These are phyloP conservation scores for Dryas octopetala DNA, from an alignment of 306 rosid genomes.

Conservation along the genomic window DNA sequence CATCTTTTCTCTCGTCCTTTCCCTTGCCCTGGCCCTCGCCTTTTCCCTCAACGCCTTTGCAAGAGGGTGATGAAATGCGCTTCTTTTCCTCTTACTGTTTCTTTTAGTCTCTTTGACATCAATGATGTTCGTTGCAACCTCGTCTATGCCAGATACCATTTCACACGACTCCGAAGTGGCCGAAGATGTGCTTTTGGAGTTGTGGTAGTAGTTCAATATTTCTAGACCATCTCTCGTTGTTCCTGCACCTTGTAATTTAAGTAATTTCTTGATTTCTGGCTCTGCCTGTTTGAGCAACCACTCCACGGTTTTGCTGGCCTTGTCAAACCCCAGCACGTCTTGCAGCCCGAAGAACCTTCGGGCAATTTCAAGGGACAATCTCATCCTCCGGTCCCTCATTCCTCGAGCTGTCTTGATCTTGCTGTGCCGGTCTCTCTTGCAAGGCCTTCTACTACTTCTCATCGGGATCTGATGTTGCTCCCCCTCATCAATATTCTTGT, in stretches of 20 bases:
- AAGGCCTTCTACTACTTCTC: constrained; percentile 35
- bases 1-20: constrained; percentile 53
- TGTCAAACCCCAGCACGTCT: constrained; percentile 78
- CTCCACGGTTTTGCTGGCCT: constrained; percentile 89
- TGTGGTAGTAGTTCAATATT: not conserved
- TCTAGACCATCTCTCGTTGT: constrained; percentile 12
- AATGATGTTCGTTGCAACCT: not conserved
- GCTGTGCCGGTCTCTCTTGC: constrained; percentile 86
- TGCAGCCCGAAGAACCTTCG: constrained; percentile 73
- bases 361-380: constrained; percentile 77
- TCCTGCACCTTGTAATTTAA: too few relatives aligned
- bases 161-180: constrained; percentile 8
- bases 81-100: not conserved
- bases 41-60: constrained; percentile 60
- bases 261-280: constrained; percentile 56
- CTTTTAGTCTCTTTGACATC: too few relatives aligned
- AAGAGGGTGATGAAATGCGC: constrained; percentile 39
- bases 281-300: constrained; percentile 70
- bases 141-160: not conserved
- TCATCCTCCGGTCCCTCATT: constrained; percentile 83
- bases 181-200: not conserved
- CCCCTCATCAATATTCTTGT: not conserved
- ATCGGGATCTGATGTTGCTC: constrained; percentile 24
- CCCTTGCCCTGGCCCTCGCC: constrained; percentile 80
- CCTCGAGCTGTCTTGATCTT: constrained; percentile 73